Evolutionary conservation across 441 rosid species (phyloP), one percentile per base, ranked within the genome.

Genomic region (Manihot esculenta): DNA sequence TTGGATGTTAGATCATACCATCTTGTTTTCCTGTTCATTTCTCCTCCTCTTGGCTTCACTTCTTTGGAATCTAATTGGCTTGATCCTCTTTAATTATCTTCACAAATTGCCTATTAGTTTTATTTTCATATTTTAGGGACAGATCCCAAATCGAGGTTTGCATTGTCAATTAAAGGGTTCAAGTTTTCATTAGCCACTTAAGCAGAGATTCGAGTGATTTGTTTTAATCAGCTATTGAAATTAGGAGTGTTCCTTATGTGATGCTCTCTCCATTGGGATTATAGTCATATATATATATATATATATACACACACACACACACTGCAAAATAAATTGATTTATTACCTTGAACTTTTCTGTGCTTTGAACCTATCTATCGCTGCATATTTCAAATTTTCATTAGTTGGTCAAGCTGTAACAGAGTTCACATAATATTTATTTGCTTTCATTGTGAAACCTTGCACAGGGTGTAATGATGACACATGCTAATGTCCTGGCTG

Each of bases 391-490:
- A 24, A 54, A 56, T 17, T 62, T 62, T 17, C 1, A 65, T 23
- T 33, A 54, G 24, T 50, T 62, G 11, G 51, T 54, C 49, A 26
- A 64, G 41, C 58, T 38, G 50, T 63, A 70, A 38, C 33, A 38
- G 42, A 51, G 69, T 66, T 68, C 75, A 38, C 54, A 30, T 17
- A 69, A 35, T 67, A 30, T 57, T 55, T 23, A 66, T 33, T 62
- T 51, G 47, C 21, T 55, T 76, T 24, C n/a, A 35, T 49, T 33
- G 3, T 71, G 60, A 73, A 20, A 66, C 78, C 70, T 80, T 74
- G 57, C 80, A 20, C 83, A 96, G 98, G 99, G 99, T 75, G 98
- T 96, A 45, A 93, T 93, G 97, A 96, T 96, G 98, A 90, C 99
- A 49, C 99, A 96, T 78, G 89, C 83, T 66, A 96, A 96, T 84